phyloP scores from a whole-genome alignment of 139 green algal species.

The Coelastrella sp. region DNA sequence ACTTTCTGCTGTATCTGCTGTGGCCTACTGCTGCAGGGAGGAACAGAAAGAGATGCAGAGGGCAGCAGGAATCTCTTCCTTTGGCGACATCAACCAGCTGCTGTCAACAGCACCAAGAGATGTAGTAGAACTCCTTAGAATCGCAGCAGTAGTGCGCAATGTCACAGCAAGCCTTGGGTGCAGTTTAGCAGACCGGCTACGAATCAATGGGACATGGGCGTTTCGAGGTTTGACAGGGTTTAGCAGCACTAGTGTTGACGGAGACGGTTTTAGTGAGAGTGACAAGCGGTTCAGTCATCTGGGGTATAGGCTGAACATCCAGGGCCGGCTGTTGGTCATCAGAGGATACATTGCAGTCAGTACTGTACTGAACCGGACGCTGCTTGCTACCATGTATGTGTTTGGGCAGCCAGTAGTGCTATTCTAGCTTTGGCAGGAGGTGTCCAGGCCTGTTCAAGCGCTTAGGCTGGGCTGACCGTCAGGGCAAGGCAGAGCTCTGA shows the following conservation, averaged over 20 bases:
- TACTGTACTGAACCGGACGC: constrained; percentile 15
- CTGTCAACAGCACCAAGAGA: constrained; percentile 60
- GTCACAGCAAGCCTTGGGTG: constrained; percentile 55
- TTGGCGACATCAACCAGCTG: constrained; percentile 71
- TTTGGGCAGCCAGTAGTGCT: constrained; percentile 46
- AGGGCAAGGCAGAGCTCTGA: too few relatives aligned
- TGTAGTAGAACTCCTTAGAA: constrained; percentile 71
- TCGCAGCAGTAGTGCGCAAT: constrained; percentile 59
- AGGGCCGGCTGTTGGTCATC: neutral
- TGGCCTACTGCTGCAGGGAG: constrained; percentile 17
- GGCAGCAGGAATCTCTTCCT: constrained; percentile 57
- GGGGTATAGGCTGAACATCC: constrained; percentile 3
- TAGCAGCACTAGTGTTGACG: neutral
- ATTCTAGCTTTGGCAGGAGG: neutral
- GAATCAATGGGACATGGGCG: constrained; percentile 67
- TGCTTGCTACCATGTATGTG: constrained; percentile 25
- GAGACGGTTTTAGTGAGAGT: neutral
- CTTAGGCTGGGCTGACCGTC: too few relatives aligned
- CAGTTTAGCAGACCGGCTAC: constrained; percentile 63
- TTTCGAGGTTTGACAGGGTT: constrained; percentile 19
- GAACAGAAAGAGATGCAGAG: constrained; percentile 62
- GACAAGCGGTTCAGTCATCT: neutral
- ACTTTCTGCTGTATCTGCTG: neutral
- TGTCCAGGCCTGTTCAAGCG: too few relatives aligned
- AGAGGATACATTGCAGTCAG: neutral